phyloP scores from a whole-genome alignment of 2,329 filamentous ascomycete genomes.

The Trematosphaeria pertusa region DNA sequence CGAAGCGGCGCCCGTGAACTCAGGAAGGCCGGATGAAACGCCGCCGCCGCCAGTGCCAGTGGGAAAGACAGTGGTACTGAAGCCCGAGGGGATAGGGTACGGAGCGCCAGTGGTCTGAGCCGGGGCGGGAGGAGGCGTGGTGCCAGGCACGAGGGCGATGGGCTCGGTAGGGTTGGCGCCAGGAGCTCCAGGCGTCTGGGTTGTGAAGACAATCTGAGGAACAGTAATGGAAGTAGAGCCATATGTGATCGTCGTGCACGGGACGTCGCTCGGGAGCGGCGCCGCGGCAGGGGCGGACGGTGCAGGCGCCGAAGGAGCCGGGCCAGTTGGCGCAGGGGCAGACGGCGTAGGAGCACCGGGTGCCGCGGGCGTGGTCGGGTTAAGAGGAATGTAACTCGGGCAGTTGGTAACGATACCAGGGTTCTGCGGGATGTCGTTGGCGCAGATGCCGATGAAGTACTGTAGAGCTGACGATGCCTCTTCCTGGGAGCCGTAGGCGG shows the following conservation, averaged over 20 bases:
- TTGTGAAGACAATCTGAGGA: slow-evolving; percentile 55
- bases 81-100: slow-evolving; percentile 32
- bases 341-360: slow-evolving; percentile 33
- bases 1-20: slow-evolving; percentile 46
- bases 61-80: slow-evolving; percentile 30
- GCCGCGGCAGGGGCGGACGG: slow-evolving; percentile 13
- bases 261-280: slow-evolving; percentile 18
- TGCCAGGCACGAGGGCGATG: slow-evolving; percentile 46
- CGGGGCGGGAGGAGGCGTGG: slow-evolving; percentile 37
- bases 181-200: slow-evolving; percentile 35
- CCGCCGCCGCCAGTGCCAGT: slow-evolving; percentile 32
- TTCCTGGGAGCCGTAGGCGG: slow-evolving; percentile 67
- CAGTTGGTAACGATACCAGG: slow-evolving; percentile 84
- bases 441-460: slow-evolving; percentile 94
- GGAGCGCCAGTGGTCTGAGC: slow-evolving; percentile 35
- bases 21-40: slow-evolving; percentile 24
- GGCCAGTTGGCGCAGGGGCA: slow-evolving; percentile 12
- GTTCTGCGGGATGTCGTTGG: slow-evolving; percentile 74
- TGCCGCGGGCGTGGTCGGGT: slow-evolving; percentile 53
- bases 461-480: slow-evolving; percentile 74
- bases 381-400: slow-evolving; percentile 62
- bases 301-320: slow-evolving; percentile 13
- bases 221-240: slow-evolving; percentile 54
- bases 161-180: slow-evolving; percentile 34
- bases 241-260: slow-evolving; percentile 52